Percentiles rank a stretch among this genome's conserved stretches.
Evolutionary conservation across 1,284 basidiomycete genomes (phyloP).

Genomic region (Puccinia hordei): DNA sequence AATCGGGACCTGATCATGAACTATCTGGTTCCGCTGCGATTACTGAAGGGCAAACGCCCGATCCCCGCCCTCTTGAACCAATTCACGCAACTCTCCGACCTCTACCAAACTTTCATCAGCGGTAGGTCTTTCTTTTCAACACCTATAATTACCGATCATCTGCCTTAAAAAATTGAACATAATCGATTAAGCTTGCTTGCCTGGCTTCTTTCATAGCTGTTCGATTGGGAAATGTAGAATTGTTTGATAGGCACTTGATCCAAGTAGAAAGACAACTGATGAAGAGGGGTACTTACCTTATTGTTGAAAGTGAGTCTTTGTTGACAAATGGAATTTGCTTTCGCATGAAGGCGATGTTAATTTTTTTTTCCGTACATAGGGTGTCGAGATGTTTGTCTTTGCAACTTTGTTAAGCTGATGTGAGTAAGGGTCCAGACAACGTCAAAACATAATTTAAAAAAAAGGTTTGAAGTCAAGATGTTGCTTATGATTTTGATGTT

Average conservation of each 20-base stretch:
- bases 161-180: no score
- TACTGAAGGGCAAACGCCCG: slow-evolving; percentile 44
- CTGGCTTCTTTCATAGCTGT: slow-evolving; percentile 17
- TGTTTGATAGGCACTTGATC: slow-evolving; percentile 41
- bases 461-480: not conserved
- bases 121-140: slow-evolving; percentile 23
- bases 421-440: not conserved
- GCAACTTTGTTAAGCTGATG: slow-evolving; percentile 50
- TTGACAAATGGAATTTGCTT: not conserved
- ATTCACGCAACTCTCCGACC: slow-evolving; percentile 15
- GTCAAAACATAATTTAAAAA: not conserved
- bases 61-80: slow-evolving; percentile 36
- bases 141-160: no score
- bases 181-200: not conserved
- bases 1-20: slow-evolving; percentile 47
- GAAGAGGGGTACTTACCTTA: slow-evolving; percentile 45
- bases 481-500: not conserved
- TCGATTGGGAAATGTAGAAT: slow-evolving; percentile 36
- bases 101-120: slow-evolving; percentile 42
- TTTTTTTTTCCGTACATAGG: slow-evolving; percentile 13
- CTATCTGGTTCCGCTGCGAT: slow-evolving; percentile 41
- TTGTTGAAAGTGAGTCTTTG: slow-evolving; percentile 37
- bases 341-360: no score
- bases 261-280: slow-evolving; percentile 34
- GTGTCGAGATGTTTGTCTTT: slow-evolving; percentile 45